Evolutionary conservation across 2,329 filamentous ascomycete genomes (phyloP).

Genomic region (Epichloe bromicola): DNA sequence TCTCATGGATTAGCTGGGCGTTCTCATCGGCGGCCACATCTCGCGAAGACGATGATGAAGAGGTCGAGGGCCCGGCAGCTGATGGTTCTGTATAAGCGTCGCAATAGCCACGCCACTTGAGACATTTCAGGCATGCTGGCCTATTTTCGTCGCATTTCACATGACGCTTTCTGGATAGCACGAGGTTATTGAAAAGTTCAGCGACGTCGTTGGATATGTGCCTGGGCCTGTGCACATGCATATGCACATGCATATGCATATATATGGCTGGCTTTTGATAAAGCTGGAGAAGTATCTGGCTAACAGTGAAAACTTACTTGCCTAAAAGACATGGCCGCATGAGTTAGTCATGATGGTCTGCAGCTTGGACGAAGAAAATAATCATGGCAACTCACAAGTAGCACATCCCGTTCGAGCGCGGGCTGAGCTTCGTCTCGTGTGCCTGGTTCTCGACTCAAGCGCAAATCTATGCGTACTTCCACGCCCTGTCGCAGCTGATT

Average conservation of each 20-base stretch:
- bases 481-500: conserved; percentile 8
- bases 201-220: not conserved
- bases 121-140: conserved; percentile 27
- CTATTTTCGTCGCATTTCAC: conserved; percentile 30
- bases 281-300: not conserved
- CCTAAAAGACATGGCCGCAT: conserved; percentile 9
- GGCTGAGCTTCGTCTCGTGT: conserved; percentile 25
- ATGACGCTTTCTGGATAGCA: conserved; percentile 22
- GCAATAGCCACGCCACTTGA: conserved; percentile 28
- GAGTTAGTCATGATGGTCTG: not conserved
- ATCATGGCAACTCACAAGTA: conserved; percentile 20
- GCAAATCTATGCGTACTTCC: conserved; percentile 25
- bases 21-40: conserved; percentile 5
- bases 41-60: not conserved
- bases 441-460: conserved; percentile 23
- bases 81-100: conserved; percentile 18
- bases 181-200: not conserved
- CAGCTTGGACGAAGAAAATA: not conserved
- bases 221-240: not conserved
- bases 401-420: conserved; percentile 25
- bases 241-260: no score
- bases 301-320: conserved; percentile 17
- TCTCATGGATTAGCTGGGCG: conserved; percentile 18
- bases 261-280: no score
- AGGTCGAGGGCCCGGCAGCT: conserved; percentile 5